Evolutionary conservation across 2,329 filamentous ascomycete species (phyloP).

Genomic region (Sporothrix mexicana): DNA sequence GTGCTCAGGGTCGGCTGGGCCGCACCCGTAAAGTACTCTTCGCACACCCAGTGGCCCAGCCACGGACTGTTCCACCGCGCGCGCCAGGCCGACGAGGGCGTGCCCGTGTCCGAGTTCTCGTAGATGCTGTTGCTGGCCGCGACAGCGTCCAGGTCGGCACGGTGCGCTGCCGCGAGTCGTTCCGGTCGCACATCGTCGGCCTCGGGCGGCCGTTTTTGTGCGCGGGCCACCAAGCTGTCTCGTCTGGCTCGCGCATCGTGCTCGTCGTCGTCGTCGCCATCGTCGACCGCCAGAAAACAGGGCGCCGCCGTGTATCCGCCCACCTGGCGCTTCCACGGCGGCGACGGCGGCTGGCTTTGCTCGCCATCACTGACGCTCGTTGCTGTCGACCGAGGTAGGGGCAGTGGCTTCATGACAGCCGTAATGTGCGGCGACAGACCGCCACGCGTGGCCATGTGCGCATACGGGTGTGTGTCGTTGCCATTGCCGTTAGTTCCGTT

Average conservation of each 20-base stretch:
- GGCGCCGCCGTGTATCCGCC: background rate
- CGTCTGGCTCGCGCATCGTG: background rate
- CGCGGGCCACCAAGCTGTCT: background rate
- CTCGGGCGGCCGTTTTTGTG: background rate
- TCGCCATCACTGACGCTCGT: background rate
- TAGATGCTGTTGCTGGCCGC: constrained; percentile 8
- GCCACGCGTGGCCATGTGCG: background rate
- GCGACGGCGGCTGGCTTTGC: background rate
- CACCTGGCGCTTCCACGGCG: background rate
- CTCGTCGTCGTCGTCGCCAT: background rate
- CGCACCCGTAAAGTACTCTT: constrained; percentile 19
- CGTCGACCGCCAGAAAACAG: background rate
- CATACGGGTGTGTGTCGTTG: background rate
- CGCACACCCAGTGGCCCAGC: constrained; percentile 32
- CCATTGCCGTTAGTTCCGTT: background rate
- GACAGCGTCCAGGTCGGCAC: constrained; percentile 1
- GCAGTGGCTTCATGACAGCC: background rate
- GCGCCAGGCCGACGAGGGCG: constrained; percentile 18
- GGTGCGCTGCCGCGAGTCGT: constrained; percentile 3
- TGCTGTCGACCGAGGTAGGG: too few relatives aligned
- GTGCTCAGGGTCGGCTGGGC: background rate
- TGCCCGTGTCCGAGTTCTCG: constrained; percentile 8
- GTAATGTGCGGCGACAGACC: constrained; percentile 27
- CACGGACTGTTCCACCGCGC: constrained; percentile 25
- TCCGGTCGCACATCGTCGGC: constrained; percentile 8